These are phyloP conservation scores for Candida schatavii DNA, from an alignment of 805 yeast species.

Conservation along the genomic window DNA sequence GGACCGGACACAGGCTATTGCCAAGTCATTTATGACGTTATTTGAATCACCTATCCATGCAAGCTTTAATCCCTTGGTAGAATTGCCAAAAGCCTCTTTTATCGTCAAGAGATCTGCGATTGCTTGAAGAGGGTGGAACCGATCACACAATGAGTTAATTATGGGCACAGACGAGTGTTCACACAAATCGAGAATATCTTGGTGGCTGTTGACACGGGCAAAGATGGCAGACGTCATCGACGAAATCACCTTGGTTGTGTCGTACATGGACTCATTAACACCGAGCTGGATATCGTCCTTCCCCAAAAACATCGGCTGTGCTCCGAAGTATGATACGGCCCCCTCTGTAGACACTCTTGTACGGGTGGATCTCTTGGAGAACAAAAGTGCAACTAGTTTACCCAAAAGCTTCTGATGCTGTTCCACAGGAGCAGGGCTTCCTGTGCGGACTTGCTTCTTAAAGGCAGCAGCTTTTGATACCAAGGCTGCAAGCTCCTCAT, in stretches of 20 bases:
- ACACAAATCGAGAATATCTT: conserved; percentile 75
- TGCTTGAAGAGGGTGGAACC: conserved; percentile 92
- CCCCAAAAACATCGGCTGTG: conserved; percentile 94
- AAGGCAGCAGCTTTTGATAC: conserved; percentile 71
- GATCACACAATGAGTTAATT: conserved; percentile 90
- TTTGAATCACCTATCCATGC: conserved; percentile 98
- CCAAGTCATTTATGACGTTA: conserved; percentile 90
- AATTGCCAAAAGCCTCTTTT: conserved; percentile 64
- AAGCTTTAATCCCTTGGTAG: conserved; percentile 55
- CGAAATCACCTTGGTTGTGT: conserved; percentile 83
- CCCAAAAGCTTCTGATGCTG: conserved; percentile 64
- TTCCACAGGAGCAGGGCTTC: conserved; percentile 37
- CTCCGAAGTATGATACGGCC: conserved; percentile 90
- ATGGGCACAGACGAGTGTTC: conserved; percentile 84
- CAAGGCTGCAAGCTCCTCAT: conserved; percentile 66
- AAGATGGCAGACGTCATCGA: conserved; percentile 96
- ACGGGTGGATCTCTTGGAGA: conserved; percentile 91
- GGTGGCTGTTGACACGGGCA: conserved; percentile 90
- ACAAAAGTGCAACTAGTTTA: conserved; percentile 76
- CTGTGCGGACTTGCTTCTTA: conserved; percentile 60
- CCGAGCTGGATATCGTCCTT: conserved; percentile 96
- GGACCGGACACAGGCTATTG: conserved; percentile 78
- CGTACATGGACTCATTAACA: conserved; percentile 87
- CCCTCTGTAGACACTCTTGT: conserved; percentile 94
- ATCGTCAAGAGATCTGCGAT: conserved; percentile 88